Evolutionary conservation across 2,329 filamentous ascomycete species (phyloP).

Genomic region (Claviceps pazoutovae): DNA sequence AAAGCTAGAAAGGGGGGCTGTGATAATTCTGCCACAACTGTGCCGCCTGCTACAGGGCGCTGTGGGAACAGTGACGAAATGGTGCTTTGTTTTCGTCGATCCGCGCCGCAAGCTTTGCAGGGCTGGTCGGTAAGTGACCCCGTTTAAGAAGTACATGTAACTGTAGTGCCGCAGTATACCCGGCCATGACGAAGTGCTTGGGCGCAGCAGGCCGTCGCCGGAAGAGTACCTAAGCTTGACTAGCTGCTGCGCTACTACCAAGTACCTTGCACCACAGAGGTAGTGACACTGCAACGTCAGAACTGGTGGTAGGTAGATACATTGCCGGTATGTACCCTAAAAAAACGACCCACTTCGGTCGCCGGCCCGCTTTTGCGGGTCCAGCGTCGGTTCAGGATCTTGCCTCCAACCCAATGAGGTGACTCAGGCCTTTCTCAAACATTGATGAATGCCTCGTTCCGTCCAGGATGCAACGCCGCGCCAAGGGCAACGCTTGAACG

Average conservation of each 20-base stretch:
- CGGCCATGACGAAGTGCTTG: not conserved
- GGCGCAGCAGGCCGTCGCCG: not conserved
- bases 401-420: slow-evolving; percentile 6
- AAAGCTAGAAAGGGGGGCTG: slow-evolving; percentile 5
- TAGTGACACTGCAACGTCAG: not conserved
- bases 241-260: not conserved
- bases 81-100: not conserved
- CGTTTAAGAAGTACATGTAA: not conserved
- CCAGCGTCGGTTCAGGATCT: slow-evolving; percentile 3
- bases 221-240: not conserved
- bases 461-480: slow-evolving; percentile 3
- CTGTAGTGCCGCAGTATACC: not conserved
- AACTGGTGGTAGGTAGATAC: not conserved
- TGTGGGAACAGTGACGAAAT: not conserved
- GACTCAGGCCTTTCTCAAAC: slow-evolving; percentile 1
- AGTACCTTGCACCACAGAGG: not conserved
- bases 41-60: not conserved
- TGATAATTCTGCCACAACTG: slow-evolving; percentile 6
- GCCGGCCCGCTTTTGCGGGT: slow-evolving; percentile 4
- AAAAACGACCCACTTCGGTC: not conserved
- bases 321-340: not conserved
- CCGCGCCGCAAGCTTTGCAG: not conserved
- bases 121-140: not conserved
- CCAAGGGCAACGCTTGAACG: slow-evolving; percentile 4
- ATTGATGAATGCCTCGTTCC: slow-evolving; percentile 3